A percentile compares a stretch with the other conserved stretches of the same genome.
Evolutionary conservation across 1,284 basidiomycete species (phyloP).

Genomic region (Entoloma clypeatum): DNA sequence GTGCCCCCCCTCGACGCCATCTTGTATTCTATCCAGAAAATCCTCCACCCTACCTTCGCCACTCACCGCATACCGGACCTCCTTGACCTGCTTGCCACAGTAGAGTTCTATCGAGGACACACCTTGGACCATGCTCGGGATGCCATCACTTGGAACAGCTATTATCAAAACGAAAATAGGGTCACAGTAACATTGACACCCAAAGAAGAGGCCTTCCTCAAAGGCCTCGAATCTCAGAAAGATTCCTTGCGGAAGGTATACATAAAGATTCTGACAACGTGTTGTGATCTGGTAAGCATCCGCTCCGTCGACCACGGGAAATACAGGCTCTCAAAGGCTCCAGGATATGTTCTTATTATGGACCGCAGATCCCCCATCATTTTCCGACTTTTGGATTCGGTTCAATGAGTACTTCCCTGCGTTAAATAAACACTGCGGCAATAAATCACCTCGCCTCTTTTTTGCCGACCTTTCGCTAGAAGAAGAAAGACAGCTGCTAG

Average conservation of each 20-base stretch:
- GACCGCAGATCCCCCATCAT: constrained; percentile 26
- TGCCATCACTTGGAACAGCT: constrained; percentile 33
- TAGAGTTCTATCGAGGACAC: constrained; percentile 38
- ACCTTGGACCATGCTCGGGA: constrained; percentile 26
- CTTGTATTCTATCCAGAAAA: constrained; percentile 35
- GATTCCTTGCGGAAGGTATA: constrained; percentile 30
- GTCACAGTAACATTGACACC: constrained; percentile 13
- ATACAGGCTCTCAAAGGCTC: background rate
- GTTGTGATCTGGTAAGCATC: constrained; percentile 26
- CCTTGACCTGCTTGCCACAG: constrained; percentile 37
- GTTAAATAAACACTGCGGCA: constrained; percentile 21
- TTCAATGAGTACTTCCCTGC: constrained; percentile 43
- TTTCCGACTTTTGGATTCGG: constrained; percentile 31
- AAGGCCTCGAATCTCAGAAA: constrained; percentile 13
- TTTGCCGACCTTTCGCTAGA: constrained; percentile 29
- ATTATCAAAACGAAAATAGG: constrained; percentile 24
- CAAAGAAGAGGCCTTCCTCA: constrained; percentile 21
- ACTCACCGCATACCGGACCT: constrained; percentile 35
- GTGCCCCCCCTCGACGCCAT: constrained; percentile 33
- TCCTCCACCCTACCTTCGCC: constrained; percentile 34
- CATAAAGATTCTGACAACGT: constrained; percentile 29
- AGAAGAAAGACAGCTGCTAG: constrained; percentile 24
- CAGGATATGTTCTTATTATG: constrained; percentile 40
- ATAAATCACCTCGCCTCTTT: constrained; percentile 27
- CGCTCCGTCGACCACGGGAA: background rate